Conservation (phyloP, 371 early-diverging fungal species). For the Zychaea mexicana region DNA sequence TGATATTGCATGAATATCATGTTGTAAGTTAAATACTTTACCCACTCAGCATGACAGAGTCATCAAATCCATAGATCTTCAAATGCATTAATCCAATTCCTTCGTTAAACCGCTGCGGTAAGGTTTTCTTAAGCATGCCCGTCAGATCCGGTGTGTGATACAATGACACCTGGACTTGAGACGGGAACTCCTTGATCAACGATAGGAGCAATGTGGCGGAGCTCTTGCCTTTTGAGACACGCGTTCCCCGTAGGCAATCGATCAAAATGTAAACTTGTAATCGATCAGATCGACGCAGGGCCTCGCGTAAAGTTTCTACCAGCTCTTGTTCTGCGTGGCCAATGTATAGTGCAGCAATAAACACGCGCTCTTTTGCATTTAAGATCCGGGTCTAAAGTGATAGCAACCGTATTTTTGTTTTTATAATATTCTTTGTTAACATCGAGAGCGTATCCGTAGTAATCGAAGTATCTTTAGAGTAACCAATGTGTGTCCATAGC, state of each 20-base stretch:
- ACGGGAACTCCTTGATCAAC: constrained; percentile 66
- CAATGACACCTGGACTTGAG: constrained; percentile 69
- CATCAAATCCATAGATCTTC: constrained; percentile 91
- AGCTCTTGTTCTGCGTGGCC: constrained; percentile 83
- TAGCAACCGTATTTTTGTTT: too few relatives aligned
- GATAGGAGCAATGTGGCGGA: constrained; percentile 73
- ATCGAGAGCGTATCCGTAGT: too few relatives aligned
- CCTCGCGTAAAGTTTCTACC: constrained; percentile 60
- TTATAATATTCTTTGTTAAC: too few relatives aligned
- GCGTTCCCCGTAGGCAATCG: constrained; percentile 88
- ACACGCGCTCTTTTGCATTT: constrained; percentile 73
- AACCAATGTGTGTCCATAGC: too few relatives aligned
- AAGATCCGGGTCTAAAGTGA: constrained; percentile 56
- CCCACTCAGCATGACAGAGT: constrained; percentile 87
- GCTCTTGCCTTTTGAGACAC: constrained; percentile 60
- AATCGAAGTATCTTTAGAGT: too few relatives aligned
- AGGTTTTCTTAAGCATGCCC: constrained; percentile 66
- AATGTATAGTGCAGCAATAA: constrained; percentile 87
- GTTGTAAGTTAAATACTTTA: constrained; percentile 42
- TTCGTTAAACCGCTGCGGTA: constrained; percentile 92
- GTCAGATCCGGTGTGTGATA: constrained; percentile 87
- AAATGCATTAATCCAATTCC: constrained; percentile 93
- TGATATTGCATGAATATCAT: too few relatives aligned
- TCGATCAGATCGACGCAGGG: constrained; percentile 50
- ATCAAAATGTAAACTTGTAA: constrained; percentile 76